Evolutionary conservation across 2,329 filamentous ascomycete genomes (phyloP).

Genomic region (Cladosporium colombiae): DNA sequence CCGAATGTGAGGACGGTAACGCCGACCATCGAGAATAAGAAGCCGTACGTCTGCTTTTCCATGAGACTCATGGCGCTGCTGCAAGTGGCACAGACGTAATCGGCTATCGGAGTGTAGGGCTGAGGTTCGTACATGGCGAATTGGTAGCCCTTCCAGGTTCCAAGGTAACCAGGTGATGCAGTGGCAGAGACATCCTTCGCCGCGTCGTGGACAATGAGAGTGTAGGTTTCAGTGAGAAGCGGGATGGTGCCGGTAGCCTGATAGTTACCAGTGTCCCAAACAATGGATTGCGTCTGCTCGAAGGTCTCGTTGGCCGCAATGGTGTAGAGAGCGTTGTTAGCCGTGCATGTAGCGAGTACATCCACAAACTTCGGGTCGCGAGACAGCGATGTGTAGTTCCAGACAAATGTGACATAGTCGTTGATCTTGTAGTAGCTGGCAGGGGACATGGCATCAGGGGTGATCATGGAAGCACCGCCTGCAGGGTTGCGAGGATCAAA

Average conservation of each 20-base stretch:
- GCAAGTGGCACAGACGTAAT: slow-evolving; percentile 57
- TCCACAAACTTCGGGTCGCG: slow-evolving; percentile 61
- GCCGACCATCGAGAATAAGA: slow-evolving; percentile 56
- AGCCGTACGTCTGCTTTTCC: slow-evolving; percentile 57
- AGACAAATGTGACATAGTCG: slow-evolving; percentile 62
- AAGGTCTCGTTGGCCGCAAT: slow-evolving; percentile 61
- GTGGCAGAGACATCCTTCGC: slow-evolving; percentile 53
- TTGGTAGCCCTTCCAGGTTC: slow-evolving; percentile 51
- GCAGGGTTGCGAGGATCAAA: slow-evolving; percentile 57
- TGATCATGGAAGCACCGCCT: slow-evolving; percentile 64
- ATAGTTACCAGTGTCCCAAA: slow-evolving; percentile 63
- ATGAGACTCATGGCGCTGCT: slow-evolving; percentile 53
- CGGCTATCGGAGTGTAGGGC: slow-evolving; percentile 50
- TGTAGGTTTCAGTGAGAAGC: slow-evolving; percentile 62
- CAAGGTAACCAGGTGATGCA: slow-evolving; percentile 57
- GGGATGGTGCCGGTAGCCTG: slow-evolving; percentile 51
- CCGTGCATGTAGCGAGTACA: slow-evolving; percentile 61
- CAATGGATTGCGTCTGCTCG: slow-evolving; percentile 30
- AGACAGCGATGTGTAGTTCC: slow-evolving; percentile 68
- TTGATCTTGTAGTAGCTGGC: slow-evolving; percentile 64
- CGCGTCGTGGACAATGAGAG: slow-evolving; percentile 63
- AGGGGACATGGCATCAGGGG: slow-evolving; percentile 52
- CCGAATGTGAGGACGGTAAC: slow-evolving; percentile 62
- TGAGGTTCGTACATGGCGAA: slow-evolving; percentile 66
- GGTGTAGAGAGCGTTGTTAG: slow-evolving; percentile 62